A percentile compares a stretch with the other conserved stretches of the same genome.
Conservation (phyloP, 495 filamentous ascomycete species). For the Podospora bellae-mahoneyi region DNA sequence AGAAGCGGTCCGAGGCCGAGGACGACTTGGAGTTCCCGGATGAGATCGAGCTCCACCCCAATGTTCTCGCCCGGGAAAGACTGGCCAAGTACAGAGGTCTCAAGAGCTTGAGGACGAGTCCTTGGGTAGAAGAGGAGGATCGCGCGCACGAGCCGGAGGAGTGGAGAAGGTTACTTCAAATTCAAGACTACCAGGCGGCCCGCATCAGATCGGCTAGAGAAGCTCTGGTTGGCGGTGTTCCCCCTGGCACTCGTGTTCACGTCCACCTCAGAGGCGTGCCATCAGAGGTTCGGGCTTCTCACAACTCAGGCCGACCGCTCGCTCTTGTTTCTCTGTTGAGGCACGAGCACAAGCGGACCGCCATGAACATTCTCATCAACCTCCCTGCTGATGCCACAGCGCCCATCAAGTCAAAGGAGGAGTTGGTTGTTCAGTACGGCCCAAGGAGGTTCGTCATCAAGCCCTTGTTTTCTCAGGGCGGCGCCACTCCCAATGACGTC, state of each 20-base stretch:
- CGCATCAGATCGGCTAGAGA: conserved; percentile 73
- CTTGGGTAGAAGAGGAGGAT: conserved; percentile 87
- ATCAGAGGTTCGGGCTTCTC: conserved; percentile 49
- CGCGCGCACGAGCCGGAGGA: conserved; percentile 80
- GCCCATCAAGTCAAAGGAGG: conserved; percentile 84
- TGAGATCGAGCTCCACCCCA: conserved; percentile 89
- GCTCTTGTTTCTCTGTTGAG: conserved; percentile 79
- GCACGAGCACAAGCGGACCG: conserved; percentile 90
- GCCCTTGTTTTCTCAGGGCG: conserved; percentile 79
- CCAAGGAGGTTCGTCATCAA: conserved; percentile 82
- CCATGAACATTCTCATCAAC: conserved; percentile 80
- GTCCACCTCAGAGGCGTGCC: conserved; percentile 76
- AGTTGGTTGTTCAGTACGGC: conserved; percentile 84
- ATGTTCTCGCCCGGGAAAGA: conserved; percentile 80
- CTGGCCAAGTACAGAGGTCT: conserved; percentile 82
- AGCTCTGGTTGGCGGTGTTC: conserved; percentile 78
- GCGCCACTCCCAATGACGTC: conserved; percentile 87
- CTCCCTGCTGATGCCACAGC: conserved; percentile 65
- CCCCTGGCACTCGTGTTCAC: conserved; percentile 74
- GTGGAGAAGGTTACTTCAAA: conserved; percentile 77
- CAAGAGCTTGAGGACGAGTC: conserved; percentile 80
- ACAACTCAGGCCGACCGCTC: conserved; percentile 57
- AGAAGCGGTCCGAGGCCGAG: conserved; percentile 70
- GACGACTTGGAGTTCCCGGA: conserved; percentile 96
- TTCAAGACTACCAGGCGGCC: conserved; percentile 78